Conservation (phyloP, 2,329 filamentous ascomycete species). For the Akanthomyces dipterigenus region DNA sequence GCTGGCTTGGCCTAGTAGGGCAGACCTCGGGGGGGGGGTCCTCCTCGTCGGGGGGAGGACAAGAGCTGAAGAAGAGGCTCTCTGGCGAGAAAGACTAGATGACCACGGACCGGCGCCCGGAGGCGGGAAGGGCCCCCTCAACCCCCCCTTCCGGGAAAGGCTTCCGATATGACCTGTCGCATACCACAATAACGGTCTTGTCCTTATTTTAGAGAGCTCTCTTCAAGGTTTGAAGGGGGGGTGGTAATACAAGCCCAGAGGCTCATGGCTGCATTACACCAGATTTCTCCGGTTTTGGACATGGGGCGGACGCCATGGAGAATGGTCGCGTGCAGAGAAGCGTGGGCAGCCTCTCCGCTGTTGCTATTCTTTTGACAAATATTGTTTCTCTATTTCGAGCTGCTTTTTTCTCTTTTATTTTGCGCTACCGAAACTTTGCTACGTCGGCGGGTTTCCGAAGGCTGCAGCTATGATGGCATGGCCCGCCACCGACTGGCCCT, state of each 20-base stretch:
- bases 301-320: not conserved
- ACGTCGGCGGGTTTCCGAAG: not conserved
- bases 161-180: slow-evolving; percentile 1
- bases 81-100: not conserved
- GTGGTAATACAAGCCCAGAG: not conserved
- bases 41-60: no score
- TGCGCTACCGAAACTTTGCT: no score
- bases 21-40: no score
- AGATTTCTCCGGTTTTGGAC: not conserved
- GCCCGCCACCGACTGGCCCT: not conserved
- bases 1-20: no score
- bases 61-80: not conserved
- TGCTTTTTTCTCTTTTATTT: not conserved
- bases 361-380: no score
- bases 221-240: not conserved
- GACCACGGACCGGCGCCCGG: not conserved
- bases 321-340: not conserved
- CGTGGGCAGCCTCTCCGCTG: no score
- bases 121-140: not conserved
- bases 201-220: not conserved
- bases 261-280: not conserved
- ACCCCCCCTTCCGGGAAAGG: no score
- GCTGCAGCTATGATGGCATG: not conserved
- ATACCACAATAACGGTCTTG: not conserved
- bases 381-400: not conserved